Evolutionary conservation across 345 rosid species (phyloP).

Genomic region (Bruguiera parviflora): DNA sequence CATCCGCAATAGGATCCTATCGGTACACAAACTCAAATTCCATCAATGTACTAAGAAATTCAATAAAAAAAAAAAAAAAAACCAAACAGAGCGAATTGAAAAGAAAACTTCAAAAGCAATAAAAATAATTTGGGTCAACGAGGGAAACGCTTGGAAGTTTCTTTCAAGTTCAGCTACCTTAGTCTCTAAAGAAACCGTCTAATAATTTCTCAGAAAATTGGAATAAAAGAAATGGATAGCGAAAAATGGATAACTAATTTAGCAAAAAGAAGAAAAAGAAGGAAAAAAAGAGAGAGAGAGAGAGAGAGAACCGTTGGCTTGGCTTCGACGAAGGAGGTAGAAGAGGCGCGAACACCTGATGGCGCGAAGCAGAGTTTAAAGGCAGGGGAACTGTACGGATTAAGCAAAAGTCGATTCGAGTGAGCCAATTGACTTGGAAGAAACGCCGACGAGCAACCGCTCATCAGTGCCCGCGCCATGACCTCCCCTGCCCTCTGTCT

Average conservation of each 20-base stretch:
- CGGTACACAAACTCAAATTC: not conserved
- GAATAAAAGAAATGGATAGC: too few relatives aligned
- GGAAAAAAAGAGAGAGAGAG: not conserved
- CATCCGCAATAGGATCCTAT: slow-evolving; percentile 35
- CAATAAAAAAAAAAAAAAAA: too few relatives aligned
- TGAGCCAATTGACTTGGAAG: slow-evolving; percentile 8
- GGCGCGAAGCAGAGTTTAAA: slow-evolving; percentile 14
- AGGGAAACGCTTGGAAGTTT: too few relatives aligned
- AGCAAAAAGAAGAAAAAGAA: not conserved
- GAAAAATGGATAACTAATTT: not conserved
- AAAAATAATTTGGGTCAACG: too few relatives aligned
- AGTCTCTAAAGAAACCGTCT: too few relatives aligned
- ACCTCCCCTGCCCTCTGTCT: too few relatives aligned
- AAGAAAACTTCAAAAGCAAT: too few relatives aligned
- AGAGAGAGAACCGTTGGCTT: slow-evolving; percentile 32
- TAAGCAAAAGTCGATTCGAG: slow-evolving; percentile 20
- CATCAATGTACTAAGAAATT: not conserved
- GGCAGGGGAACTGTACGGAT: not conserved
- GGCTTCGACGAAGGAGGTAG: slow-evolving; percentile 44
- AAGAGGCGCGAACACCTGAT: slow-evolving; percentile 41
- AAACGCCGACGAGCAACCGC: slow-evolving; percentile 8
- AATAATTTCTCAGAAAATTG: not conserved
- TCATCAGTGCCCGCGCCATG: too few relatives aligned
- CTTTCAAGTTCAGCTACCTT: too few relatives aligned
- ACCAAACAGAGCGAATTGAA: too few relatives aligned